Evolutionary conservation across 2,329 filamentous ascomycete species (phyloP), one percentile per base, ranked within the genome.

Genomic region (Colletotrichum scovillei): DNA sequence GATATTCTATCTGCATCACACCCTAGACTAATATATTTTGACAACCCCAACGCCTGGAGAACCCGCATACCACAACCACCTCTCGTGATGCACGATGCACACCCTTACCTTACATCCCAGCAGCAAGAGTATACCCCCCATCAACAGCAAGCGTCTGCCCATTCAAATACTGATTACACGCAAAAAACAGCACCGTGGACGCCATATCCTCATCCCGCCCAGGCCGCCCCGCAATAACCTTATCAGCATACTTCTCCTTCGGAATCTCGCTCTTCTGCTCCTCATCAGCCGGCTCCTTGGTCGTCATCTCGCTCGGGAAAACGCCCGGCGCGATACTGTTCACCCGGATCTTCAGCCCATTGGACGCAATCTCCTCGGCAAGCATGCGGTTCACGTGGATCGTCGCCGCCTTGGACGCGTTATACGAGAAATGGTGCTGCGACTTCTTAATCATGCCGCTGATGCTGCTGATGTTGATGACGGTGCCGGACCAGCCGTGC

Each of bases 261-360:
- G 87, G 87, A 38, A 91, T 86, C 69, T 89, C 83, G 77, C 92
- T 87, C 82, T 92, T 94, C 75, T 89, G 88, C 38, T 78, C 78
- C 22, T 83, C 82, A 22, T 86, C 83, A 32, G 85, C 87, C 3
- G 71, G 19, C 14, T 81, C 84, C 3, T 80, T 81, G 1, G 89
- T 88, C 52, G 91, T 92, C 92, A 94, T 94, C 88, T 94, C 93
- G 78, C 91, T 92, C 22, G 91, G 92, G 77, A 89, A 89, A 32
- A 93, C 87, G 42, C 93, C 93, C 0, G 93, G 93, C 0, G 93
- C 93, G 74, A 94, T 94, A 53, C 92, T 90, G 78, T 95, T 88
- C 49, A 93, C 88, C 76, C 95, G 93, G 53, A 89, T 86, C 80
- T 90, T 92, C 74, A 93, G 87, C 24, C 88, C 86, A 59, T 89